Percentiles rank a stretch among this genome's conserved stretches.
Conservation (phyloP, 164 flowering plant genomes). For the Warburgia ugandensis region DNA sequence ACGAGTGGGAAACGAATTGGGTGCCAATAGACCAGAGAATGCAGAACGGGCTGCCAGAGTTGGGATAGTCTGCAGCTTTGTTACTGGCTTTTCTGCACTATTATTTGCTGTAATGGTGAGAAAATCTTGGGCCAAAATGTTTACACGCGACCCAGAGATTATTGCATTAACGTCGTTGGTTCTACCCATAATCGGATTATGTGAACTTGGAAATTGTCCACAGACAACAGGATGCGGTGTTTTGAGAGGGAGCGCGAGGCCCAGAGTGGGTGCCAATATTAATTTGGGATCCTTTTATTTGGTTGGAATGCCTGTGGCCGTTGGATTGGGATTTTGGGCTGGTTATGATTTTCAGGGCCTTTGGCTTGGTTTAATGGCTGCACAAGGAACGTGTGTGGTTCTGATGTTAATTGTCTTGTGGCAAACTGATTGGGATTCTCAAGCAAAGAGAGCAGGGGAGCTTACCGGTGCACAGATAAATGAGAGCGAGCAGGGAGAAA, state of each 20-base stretch:
- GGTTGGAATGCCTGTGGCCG: constrained; percentile 79
- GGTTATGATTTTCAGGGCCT: constrained; percentile 54
- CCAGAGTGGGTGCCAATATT: constrained; percentile 54
- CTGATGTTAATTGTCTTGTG: constrained; percentile 45
- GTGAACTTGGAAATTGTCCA: constrained; percentile 81
- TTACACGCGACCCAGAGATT: constrained; percentile 49
- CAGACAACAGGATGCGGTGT: constrained; percentile 76
- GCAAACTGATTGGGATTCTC: constrained; percentile 48
- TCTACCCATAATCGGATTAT: constrained; percentile 72
- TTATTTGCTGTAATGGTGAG: constrained; percentile 43
- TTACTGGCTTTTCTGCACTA: constrained; percentile 45
- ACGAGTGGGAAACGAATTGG: constrained; percentile 65
- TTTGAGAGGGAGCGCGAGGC: constrained; percentile 63
- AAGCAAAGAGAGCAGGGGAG: constrained; percentile 47
- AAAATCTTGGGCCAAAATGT: constrained; percentile 53
- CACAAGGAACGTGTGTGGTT: constrained; percentile 48
- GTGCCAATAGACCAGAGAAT: constrained; percentile 43
- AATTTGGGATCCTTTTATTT: constrained; percentile 64
- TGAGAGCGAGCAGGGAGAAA: constrained; percentile 9
- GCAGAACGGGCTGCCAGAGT: constrained; percentile 42
- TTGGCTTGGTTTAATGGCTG: constrained; percentile 68
- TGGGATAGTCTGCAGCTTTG: constrained; percentile 38
- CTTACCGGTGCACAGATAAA: constrained; percentile 23
- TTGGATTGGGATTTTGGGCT: constrained; percentile 32
- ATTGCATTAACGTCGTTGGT: constrained; percentile 45